These are phyloP conservation scores for Tausonia pullulans DNA, from an alignment of 1,284 basidiomycete species.

Conservation along the genomic window DNA sequence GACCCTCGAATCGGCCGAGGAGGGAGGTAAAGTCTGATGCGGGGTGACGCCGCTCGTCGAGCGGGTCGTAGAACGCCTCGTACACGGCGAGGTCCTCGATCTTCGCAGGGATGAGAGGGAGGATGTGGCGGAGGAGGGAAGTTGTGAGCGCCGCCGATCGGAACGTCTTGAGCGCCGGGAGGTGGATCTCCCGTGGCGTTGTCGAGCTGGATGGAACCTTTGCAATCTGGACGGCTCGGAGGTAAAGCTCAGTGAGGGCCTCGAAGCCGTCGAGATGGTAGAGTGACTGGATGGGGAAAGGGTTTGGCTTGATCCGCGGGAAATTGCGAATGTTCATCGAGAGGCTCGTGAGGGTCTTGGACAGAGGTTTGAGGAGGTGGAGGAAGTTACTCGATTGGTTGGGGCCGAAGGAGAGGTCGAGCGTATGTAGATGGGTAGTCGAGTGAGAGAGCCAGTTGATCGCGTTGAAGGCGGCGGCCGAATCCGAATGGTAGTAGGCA, in stretches of 20 bases:
- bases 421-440: too few relatives aligned
- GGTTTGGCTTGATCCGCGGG: neutral
- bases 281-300: neutral
- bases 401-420: too few relatives aligned
- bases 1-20: too few relatives aligned
- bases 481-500: too few relatives aligned
- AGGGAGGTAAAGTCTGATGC: too few relatives aligned
- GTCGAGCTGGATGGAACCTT: neutral
- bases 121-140: too few relatives aligned
- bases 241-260: neutral
- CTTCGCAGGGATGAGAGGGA: too few relatives aligned
- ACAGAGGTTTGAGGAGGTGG: neutral
- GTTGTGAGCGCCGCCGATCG: neutral
- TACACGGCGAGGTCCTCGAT: too few relatives aligned
- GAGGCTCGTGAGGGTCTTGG: neutral
- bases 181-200: neutral
- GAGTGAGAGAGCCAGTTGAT: too few relatives aligned
- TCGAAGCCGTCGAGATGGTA: slow-evolving; percentile 3
- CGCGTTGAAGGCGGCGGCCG: too few relatives aligned
- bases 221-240: neutral
- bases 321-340: neutral
- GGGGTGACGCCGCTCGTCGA: too few relatives aligned
- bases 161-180: neutral
- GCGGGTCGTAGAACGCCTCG: too few relatives aligned
- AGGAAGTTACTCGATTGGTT: neutral